A percentile compares a stretch with the other conserved stretches of the same genome.
phyloP scores from a whole-genome alignment of 2,329 filamentous ascomycete genomes.

The Aspergillus fijiensis region DNA sequence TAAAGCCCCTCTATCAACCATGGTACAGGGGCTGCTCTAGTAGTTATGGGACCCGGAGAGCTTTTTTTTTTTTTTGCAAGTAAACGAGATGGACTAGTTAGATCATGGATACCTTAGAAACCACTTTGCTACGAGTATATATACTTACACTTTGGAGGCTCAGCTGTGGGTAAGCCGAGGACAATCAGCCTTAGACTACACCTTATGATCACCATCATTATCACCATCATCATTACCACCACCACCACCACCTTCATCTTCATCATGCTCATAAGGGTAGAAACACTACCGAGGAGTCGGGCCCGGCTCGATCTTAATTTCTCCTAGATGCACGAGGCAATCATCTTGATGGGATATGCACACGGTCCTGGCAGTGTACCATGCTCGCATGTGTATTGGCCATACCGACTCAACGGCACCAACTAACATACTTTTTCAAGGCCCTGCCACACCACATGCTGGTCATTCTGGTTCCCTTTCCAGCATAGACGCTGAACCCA shows the following conservation, averaged over 20 bases:
- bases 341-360: background rate
- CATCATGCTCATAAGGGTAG: too few relatives aligned
- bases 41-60: background rate
- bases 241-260: too few relatives aligned
- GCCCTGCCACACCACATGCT: background rate
- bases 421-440: background rate
- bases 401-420: background rate
- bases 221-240: too few relatives aligned
- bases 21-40: conserved; percentile 14
- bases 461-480: background rate
- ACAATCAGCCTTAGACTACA: too few relatives aligned
- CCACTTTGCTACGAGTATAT: too few relatives aligned
- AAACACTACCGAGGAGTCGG: background rate
- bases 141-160: too few relatives aligned
- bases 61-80: background rate
- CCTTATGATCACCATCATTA: too few relatives aligned
- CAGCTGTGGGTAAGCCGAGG: too few relatives aligned
- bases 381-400: background rate
- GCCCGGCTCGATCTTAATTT: background rate
- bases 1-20: conserved; percentile 17
- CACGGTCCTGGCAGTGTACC: background rate
- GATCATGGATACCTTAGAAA: too few relatives aligned
- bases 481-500: background rate
- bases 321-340: background rate
- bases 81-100: background rate